Percentiles rank a stretch among this genome's conserved stretches.
Conservation (phyloP, 495 filamentous ascomycete genomes). For the Tuber brumale region DNA sequence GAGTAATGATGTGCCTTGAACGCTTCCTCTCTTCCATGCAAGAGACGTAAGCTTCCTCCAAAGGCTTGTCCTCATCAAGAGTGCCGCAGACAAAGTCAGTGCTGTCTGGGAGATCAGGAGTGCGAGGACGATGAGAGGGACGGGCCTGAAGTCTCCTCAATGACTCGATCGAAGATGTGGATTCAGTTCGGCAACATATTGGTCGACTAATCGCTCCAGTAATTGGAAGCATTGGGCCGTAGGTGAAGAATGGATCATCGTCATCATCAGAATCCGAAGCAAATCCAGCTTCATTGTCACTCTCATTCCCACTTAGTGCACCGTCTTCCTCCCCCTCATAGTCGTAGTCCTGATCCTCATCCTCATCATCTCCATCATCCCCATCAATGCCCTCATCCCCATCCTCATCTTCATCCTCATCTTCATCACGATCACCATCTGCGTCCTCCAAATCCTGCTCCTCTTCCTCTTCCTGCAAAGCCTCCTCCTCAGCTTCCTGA, state of each 20-base stretch:
- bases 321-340: conserved; percentile 63
- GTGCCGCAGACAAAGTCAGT: conserved; percentile 98
- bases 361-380: conserved; percentile 44
- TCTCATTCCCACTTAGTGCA: conserved; percentile 72
- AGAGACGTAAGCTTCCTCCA: conserved; percentile 86
- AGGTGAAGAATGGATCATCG: conserved; percentile 44
- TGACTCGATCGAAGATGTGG: conserved; percentile 62
- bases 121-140: conserved; percentile 51
- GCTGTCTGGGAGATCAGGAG: conserved; percentile 85
- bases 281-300: conserved; percentile 93
- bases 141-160: conserved; percentile 45
- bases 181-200: conserved; percentile 48
- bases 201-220: conserved; percentile 23
- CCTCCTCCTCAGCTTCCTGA: conserved; percentile 87
- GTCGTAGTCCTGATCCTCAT: conserved; percentile 48
- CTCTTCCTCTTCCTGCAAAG: conserved; percentile 62
- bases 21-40: conserved; percentile 72
- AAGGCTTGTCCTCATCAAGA: conserved; percentile 86
- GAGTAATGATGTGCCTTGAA: conserved; percentile 67
- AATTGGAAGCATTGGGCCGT: conserved; percentile 41
- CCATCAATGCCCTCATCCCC: conserved; percentile 49
- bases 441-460: conserved; percentile 56
- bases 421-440: conserved; percentile 48
- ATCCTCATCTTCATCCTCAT: conserved; percentile 44
- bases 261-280: conserved; percentile 50